Evolutionary conservation across 2,329 filamentous ascomycete genomes (phyloP).

Genomic region (Lasiodiplodia gonubiensis): DNA sequence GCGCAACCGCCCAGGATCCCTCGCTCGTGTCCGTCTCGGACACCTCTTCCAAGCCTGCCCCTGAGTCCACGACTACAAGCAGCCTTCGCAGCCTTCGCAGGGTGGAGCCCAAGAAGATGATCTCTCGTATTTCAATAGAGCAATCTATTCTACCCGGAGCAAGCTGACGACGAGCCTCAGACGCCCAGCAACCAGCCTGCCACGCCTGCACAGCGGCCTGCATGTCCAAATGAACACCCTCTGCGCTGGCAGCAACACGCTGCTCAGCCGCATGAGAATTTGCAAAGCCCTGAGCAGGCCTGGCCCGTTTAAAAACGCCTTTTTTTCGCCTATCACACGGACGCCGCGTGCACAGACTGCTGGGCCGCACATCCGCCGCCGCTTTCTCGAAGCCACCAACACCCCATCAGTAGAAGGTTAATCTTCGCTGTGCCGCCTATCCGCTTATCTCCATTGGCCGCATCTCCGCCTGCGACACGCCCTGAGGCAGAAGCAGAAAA

Average conservation of each 20-base stretch:
- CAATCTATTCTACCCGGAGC: background rate
- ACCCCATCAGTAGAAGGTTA: background rate
- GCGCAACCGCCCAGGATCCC: background rate
- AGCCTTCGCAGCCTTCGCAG: background rate
- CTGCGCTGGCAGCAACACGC: background rate
- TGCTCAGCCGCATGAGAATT: background rate
- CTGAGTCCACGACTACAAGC: background rate
- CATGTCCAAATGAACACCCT: background rate
- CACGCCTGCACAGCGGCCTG: background rate
- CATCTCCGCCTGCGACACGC: background rate
- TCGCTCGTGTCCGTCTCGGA: constrained; percentile 3
- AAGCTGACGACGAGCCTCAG: background rate
- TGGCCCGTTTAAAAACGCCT: background rate
- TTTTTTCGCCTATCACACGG: background rate
- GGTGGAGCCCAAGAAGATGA: constrained; percentile 8
- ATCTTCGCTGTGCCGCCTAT: background rate
- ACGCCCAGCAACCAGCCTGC: background rate
- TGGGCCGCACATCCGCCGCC: background rate
- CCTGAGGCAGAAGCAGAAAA: background rate
- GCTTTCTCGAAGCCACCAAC: background rate
- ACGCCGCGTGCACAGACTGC: constrained; percentile 2
- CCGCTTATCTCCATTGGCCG: background rate
- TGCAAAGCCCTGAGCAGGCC: background rate
- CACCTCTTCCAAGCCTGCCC: background rate
- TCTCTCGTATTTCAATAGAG: constrained; percentile 3